Conservation (phyloP, 2,329 filamentous ascomycete genomes). For the Apiospora koreana region DNA sequence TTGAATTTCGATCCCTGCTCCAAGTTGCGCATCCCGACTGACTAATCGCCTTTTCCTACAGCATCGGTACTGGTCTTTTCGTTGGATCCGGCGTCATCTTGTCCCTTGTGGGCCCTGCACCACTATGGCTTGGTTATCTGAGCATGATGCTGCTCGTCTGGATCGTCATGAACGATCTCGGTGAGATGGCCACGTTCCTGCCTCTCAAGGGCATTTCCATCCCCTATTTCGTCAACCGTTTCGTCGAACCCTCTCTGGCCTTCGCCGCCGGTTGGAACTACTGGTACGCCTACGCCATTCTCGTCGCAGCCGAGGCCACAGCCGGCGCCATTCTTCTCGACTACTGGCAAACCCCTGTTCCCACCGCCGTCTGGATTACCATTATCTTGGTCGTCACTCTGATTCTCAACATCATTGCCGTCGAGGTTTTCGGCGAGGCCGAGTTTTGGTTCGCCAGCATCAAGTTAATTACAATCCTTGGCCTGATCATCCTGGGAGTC, state of each 20-base stretch:
- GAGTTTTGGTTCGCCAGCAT: slow-evolving; percentile 64
- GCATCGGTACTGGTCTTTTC: slow-evolving; percentile 65
- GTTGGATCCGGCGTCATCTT: slow-evolving; percentile 61
- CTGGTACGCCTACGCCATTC: slow-evolving; percentile 62
- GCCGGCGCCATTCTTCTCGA: slow-evolving; percentile 60
- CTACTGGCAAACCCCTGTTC: slow-evolving; percentile 58
- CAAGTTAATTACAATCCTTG: slow-evolving; percentile 61
- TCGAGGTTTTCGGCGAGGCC: slow-evolving; percentile 60
- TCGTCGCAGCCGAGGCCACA: slow-evolving; percentile 58
- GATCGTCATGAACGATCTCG: slow-evolving; percentile 53
- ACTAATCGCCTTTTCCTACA: slow-evolving; percentile 21
- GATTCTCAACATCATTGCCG: slow-evolving; percentile 57
- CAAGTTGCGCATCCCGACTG: not conserved
- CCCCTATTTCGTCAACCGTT: slow-evolving; percentile 57
- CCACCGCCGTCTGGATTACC: slow-evolving; percentile 60
- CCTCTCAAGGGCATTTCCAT: slow-evolving; percentile 58
- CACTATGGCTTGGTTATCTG: slow-evolving; percentile 69
- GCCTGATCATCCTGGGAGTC: slow-evolving; percentile 56
- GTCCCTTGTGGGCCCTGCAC: slow-evolving; percentile 59
- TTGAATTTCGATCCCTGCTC: too few species aligned
- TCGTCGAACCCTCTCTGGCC: slow-evolving; percentile 55
- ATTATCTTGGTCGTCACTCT: slow-evolving; percentile 57
- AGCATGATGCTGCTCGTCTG: slow-evolving; percentile 56
- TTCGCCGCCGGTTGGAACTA: slow-evolving; percentile 63
- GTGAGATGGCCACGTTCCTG: slow-evolving; percentile 55